Evolutionary conservation across 257 asterid genomes (phyloP).

Genomic region (Agastache rugosa): DNA sequence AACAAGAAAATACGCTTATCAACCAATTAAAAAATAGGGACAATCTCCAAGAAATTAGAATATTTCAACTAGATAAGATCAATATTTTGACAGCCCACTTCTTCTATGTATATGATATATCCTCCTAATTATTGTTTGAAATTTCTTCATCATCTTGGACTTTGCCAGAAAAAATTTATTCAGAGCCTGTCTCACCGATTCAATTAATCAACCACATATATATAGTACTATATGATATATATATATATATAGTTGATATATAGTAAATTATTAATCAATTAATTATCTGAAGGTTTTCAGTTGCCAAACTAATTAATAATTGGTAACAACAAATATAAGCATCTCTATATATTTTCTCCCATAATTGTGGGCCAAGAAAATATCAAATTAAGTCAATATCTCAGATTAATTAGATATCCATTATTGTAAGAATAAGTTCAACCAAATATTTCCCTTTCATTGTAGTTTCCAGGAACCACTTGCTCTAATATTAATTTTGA

Average conservation of each 20-base stretch:
- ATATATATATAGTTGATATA: too few species aligned
- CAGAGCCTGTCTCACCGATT: neutral
- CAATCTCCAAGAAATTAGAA: constrained; percentile 29
- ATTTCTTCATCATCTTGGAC: constrained; percentile 21
- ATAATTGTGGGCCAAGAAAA: neutral
- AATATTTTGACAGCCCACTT: constrained; percentile 29
- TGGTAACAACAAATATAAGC: too few species aligned
- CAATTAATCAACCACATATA: neutral
- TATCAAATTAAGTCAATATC: neutral
- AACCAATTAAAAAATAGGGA: neutral
- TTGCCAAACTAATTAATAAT: too few species aligned
- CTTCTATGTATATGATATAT: neutral
- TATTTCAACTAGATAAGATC: constrained; percentile 29
- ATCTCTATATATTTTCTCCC: too few species aligned
- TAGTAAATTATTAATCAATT: too few species aligned
- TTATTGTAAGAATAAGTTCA: neutral
- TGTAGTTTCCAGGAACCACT: neutral
- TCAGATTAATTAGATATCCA: neutral
- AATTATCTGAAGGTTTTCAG: too few species aligned
- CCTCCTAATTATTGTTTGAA: constrained; percentile 15
- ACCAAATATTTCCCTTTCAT: constrained; percentile 24
- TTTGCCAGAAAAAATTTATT: neutral
- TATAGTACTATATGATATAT: too few species aligned
- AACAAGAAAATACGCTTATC: constrained; percentile 19
- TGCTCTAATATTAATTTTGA: constrained; percentile 4